These are phyloP conservation scores for Candida ponderosae DNA, from an alignment of 805 yeast species.

Conservation along the genomic window DNA sequence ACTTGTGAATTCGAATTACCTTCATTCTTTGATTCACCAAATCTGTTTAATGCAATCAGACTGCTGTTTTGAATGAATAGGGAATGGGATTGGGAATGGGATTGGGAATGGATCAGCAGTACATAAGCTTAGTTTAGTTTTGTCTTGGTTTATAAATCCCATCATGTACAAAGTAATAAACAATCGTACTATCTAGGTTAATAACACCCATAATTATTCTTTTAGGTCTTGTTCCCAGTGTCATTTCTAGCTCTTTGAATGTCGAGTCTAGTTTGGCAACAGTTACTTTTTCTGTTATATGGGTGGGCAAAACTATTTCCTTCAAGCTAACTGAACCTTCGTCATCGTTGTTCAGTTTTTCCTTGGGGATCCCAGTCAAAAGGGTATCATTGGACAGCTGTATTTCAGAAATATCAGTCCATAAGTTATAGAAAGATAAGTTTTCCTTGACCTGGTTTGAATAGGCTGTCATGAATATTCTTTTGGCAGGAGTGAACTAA, in stretches of 20 bases:
- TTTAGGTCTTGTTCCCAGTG: conserved; percentile 23
- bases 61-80: neutral
- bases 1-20: conserved; percentile 11
- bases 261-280: conserved; percentile 31
- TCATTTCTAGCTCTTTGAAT: conserved; percentile 23
- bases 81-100: neutral
- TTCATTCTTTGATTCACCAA: conserved; percentile 15
- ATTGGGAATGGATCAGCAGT: too few species aligned
- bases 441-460: conserved; percentile 14
- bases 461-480: too few species aligned
- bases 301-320: conserved; percentile 28
- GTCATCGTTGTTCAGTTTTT: conserved; percentile 6
- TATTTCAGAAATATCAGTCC: conserved; percentile 15
- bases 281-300: conserved; percentile 22
- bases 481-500: too few species aligned
- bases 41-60: conserved; percentile 12
- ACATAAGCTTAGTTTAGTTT: too few species aligned
- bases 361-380: conserved; percentile 15
- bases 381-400: conserved; percentile 2
- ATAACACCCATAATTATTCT: conserved; percentile 47
- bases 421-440: conserved; percentile 12
- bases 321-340: too few species aligned
- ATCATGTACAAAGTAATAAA: conserved; percentile 60
- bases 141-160: conserved; percentile 61
- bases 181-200: conserved; percentile 61